Evolutionary conservation across 306 rosid genomes (phyloP).

Genomic region (Castanopsis chinensis): DNA sequence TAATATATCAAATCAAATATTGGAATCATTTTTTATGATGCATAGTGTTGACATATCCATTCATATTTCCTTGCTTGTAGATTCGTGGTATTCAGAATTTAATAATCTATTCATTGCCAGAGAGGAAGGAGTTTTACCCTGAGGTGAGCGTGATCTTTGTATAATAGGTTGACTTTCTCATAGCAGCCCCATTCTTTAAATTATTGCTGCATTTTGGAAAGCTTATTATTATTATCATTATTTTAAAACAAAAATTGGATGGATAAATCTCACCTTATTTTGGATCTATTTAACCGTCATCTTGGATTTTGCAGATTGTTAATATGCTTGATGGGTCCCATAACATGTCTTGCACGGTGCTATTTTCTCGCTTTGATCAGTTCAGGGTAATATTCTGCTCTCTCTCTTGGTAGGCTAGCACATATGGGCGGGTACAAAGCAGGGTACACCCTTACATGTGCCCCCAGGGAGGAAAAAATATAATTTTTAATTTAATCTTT

Average conservation of each 20-base stretch:
- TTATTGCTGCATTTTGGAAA: conserved; percentile 11
- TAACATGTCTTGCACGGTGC: conserved; percentile 56
- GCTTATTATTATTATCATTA: not conserved
- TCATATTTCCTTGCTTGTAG: conserved; percentile 40
- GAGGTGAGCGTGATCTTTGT: conserved; percentile 54
- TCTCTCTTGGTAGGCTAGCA: not conserved
- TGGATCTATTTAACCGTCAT: not conserved
- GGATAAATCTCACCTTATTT: not conserved
- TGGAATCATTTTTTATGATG: not conserved
- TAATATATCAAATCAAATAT: not conserved
- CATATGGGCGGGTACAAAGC: not conserved
- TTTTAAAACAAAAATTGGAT: not conserved
- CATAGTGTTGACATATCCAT: conserved; percentile 12
- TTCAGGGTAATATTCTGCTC: conserved; percentile 48
- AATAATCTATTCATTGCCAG: conserved; percentile 78
- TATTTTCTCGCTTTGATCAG: conserved; percentile 75
- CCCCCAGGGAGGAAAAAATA: too few relatives aligned
- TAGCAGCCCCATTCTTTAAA: not conserved
- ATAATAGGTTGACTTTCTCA: conserved; percentile 7
- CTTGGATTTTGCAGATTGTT: conserved; percentile 51
- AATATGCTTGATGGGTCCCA: conserved; percentile 75
- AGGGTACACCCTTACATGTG: too few relatives aligned
- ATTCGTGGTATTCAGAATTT: conserved; percentile 79
- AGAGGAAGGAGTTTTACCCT: conserved; percentile 88
- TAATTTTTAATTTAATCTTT: too few relatives aligned